Conservation (phyloP, 1,284 basidiomycete genomes). For the Malassezia japonica region DNA sequence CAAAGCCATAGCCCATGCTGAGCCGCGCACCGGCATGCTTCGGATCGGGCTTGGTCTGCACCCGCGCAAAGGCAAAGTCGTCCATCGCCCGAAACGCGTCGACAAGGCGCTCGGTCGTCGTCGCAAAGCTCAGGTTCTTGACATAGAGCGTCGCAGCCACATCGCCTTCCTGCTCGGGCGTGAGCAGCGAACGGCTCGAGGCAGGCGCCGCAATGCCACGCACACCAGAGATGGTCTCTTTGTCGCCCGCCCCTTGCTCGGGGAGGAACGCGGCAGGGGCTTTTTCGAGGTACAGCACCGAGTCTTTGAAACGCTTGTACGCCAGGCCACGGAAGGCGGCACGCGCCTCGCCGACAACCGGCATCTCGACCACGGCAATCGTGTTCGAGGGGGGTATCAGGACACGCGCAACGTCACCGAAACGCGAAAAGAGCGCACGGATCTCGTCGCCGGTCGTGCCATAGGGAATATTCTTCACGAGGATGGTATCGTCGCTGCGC, state of each 20-base stretch:
- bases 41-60: constrained; percentile 83
- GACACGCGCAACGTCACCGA: constrained; percentile 67
- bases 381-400: constrained; percentile 86
- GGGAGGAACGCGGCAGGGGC: constrained; percentile 62
- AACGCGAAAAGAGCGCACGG: constrained; percentile 65
- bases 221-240: constrained; percentile 7
- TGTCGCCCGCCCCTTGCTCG: neutral
- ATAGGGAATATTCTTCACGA: constrained; percentile 95
- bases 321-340: constrained; percentile 66
- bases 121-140: constrained; percentile 85
- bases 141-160: constrained; percentile 79
- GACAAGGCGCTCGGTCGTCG: constrained; percentile 65
- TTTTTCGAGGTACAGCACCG: constrained; percentile 84
- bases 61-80: constrained; percentile 74
- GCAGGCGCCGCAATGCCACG: constrained; percentile 19
- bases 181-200: constrained; percentile 25
- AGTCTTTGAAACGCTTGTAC: constrained; percentile 78
- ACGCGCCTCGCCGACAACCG: constrained; percentile 51
- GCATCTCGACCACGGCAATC: constrained; percentile 83
- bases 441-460: constrained; percentile 70
- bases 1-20: constrained; percentile 93
- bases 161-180: constrained; percentile 20
- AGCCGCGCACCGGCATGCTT: constrained; percentile 49
- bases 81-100: constrained; percentile 67
- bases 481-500: constrained; percentile 61